Conservation (phyloP, 345 rosid genomes). For the Populus ilicifolia region DNA sequence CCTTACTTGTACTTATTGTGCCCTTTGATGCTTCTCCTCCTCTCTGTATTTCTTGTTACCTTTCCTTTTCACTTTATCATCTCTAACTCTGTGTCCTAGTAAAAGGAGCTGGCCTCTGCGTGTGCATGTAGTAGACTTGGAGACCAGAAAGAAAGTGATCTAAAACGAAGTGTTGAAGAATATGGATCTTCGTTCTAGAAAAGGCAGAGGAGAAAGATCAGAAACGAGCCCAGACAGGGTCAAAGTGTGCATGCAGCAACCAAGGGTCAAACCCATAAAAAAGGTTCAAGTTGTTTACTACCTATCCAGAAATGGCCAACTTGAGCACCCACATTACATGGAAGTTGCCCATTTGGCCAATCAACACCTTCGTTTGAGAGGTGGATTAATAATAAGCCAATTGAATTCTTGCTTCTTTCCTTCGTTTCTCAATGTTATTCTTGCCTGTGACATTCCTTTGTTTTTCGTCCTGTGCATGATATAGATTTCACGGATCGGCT, state of each 20-base stretch:
- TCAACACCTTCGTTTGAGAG: constrained; percentile 80
- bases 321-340: constrained; percentile 90
- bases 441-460: not conserved
- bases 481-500: constrained; percentile 69
- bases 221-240: constrained; percentile 42
- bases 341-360: constrained; percentile 60
- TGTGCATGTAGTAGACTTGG: too few relatives aligned
- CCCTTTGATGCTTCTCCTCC: constrained; percentile 1
- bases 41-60: not conserved
- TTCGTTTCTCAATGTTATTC: not conserved
- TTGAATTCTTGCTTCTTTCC: too few relatives aligned
- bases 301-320: constrained; percentile 82
- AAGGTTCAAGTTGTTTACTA: constrained; percentile 79
- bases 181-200: constrained; percentile 39
- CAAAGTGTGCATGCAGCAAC: constrained; percentile 25
- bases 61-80: constrained; percentile 5
- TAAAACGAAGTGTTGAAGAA: not conserved
- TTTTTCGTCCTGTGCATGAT: not conserved
- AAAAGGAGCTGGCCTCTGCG: not conserved
- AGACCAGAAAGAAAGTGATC: not conserved
- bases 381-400: constrained; percentile 19
- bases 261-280: constrained; percentile 26
- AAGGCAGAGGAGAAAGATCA: constrained; percentile 30
- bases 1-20: not conserved
- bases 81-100: not conserved